These are phyloP conservation scores for Chrysoporthe austroafricana DNA, from an alignment of 2,329 filamentous ascomycete genomes.

Conservation along the genomic window DNA sequence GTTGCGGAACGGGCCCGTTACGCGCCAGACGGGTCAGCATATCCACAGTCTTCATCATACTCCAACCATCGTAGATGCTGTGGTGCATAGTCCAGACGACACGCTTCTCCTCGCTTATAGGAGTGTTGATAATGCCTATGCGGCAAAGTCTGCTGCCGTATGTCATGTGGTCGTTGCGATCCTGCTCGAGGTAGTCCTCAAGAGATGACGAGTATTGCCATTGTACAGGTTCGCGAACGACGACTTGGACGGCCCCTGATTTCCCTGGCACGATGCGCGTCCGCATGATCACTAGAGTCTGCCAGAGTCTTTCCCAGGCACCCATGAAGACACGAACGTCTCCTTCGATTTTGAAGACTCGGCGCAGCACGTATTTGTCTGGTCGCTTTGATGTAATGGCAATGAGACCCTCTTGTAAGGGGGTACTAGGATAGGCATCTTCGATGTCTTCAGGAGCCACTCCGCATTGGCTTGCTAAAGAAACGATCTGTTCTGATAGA, in stretches of 20 bases:
- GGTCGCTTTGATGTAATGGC: conserved; percentile 48
- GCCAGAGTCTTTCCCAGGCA: conserved; percentile 47
- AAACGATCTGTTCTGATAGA: not conserved
- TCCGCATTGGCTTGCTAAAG: not conserved
- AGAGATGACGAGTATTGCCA: conserved; percentile 41
- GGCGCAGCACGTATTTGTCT: conserved; percentile 57
- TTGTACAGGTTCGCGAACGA: conserved; percentile 46
- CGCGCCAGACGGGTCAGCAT: conserved; percentile 54
- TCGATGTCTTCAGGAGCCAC: conserved; percentile 39
- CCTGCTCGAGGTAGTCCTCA: conserved; percentile 43
- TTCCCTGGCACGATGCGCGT: conserved; percentile 52
- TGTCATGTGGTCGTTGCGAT: not conserved
- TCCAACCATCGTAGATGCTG: conserved; percentile 61
- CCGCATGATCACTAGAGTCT: conserved; percentile 48
- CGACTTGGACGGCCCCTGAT: conserved; percentile 51
- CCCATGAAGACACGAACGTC: conserved; percentile 44
- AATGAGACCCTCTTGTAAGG: conserved; percentile 59
- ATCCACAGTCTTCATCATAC: conserved; percentile 27
- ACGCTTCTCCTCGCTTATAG: not conserved
- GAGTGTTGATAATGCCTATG: not conserved
- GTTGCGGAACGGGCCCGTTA: conserved; percentile 49
- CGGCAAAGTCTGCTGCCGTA: conserved; percentile 39
- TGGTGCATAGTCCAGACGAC: conserved; percentile 62
- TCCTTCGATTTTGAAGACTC: conserved; percentile 48
- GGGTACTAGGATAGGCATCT: conserved; percentile 59